Percentiles rank a stretch among this genome's conserved stretches.
phyloP scores from a whole-genome alignment of 805 yeast genomes.

The Saccharomycopsis fibuligera region DNA sequence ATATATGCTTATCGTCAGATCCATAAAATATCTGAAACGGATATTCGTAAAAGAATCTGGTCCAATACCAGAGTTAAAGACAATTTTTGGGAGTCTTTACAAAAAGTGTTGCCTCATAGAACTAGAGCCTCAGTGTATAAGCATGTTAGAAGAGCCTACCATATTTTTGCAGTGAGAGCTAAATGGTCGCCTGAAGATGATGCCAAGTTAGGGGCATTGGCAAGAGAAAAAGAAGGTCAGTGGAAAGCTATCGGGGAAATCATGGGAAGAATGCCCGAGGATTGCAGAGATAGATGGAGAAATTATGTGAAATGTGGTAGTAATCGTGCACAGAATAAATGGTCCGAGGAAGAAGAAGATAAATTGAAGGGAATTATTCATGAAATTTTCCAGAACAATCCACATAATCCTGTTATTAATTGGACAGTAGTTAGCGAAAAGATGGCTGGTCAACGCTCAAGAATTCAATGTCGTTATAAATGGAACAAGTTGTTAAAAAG shows the following conservation, averaged over 20 bases:
- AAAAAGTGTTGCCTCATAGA: slow-evolving; percentile 74
- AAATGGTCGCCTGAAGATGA: slow-evolving; percentile 88
- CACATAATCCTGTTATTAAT: slow-evolving; percentile 48
- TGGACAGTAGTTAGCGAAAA: slow-evolving; percentile 90
- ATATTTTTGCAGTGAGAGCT: slow-evolving; percentile 80
- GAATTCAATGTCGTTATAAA: slow-evolving; percentile 93
- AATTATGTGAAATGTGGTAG: slow-evolving; percentile 90
- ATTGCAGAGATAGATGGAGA: slow-evolving; percentile 94
- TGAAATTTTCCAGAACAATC: slow-evolving; percentile 38
- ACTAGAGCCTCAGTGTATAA: slow-evolving; percentile 87
- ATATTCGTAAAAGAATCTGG: slow-evolving; percentile 84
- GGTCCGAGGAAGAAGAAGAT: slow-evolving; percentile 72
- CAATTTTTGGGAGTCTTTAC: slow-evolving; percentile 80
- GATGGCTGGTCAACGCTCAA: slow-evolving; percentile 82
- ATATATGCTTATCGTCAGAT: slow-evolving; percentile 62
- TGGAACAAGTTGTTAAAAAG: slow-evolving; percentile 74
- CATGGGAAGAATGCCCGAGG: slow-evolving; percentile 94
- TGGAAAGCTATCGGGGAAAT: slow-evolving; percentile 82
- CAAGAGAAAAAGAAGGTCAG: slow-evolving; percentile 65
- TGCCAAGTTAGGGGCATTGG: slow-evolving; percentile 52
- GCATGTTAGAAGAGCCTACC: slow-evolving; percentile 86
- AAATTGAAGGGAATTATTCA: slow-evolving; percentile 49
- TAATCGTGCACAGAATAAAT: slow-evolving; percentile 66
- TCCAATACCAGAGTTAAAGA: slow-evolving; percentile 77
- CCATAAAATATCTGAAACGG: slow-evolving; percentile 54